Conservation (phyloP, 768 basidiomycete species). For the Hydnum rufescens region DNA sequence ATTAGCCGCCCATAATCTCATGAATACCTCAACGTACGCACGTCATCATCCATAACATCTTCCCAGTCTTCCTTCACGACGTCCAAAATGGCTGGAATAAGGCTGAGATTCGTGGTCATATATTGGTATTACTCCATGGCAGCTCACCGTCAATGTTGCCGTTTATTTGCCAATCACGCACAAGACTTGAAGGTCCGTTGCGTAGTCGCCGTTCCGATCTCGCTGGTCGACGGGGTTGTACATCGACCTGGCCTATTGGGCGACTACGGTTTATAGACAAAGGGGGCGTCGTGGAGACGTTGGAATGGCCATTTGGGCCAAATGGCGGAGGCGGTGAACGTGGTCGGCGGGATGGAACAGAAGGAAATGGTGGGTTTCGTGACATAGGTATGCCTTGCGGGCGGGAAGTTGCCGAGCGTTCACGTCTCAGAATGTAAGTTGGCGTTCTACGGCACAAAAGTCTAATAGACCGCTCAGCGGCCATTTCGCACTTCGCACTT, state of each 20-base stretch:
- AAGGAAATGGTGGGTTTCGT: too few species aligned
- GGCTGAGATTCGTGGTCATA: not conserved
- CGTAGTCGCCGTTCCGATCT: not conserved
- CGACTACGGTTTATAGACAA: not conserved
- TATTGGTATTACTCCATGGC: not conserved
- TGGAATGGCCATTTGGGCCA: not conserved
- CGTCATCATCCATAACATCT: constrained; percentile 15
- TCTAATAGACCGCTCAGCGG: too few species aligned
- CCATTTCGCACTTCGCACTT: too few species aligned
- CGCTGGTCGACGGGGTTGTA: not conserved
- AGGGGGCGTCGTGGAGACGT: not conserved
- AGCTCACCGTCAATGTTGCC: not conserved
- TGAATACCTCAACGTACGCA: not conserved
- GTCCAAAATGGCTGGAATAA: not conserved
- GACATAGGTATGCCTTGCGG: too few species aligned
- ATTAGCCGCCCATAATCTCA: not conserved
- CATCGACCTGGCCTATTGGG: too few species aligned
- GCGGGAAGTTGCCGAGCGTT: too few species aligned
- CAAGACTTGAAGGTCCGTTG: not conserved
- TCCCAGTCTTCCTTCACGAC: constrained; percentile 6
- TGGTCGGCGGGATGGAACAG: not conserved
- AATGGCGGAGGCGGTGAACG: not conserved
- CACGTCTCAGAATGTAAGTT: too few species aligned
- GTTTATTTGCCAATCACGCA: not conserved
- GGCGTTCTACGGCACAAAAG: too few species aligned